Base-by-base conservation (phyloP, 2,329 filamentous ascomycete genomes). In the Cordyceps cicadae region DNA sequence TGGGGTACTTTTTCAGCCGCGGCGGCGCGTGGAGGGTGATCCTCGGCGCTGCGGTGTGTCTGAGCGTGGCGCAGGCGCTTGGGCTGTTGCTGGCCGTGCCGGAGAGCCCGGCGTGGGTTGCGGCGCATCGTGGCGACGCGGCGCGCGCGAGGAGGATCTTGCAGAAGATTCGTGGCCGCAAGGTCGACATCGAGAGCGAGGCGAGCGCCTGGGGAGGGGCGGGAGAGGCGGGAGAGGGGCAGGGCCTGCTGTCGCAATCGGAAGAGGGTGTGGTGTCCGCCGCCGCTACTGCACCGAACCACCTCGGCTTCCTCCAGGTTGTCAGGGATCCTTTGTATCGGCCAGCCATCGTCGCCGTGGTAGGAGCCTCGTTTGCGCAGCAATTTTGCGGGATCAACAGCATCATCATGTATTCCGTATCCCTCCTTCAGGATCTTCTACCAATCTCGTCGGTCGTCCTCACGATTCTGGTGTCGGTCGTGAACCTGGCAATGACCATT, bases 371-470 rank as follows among this genome's bases (percentile, higher is more conserved):
- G 92, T 81, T 92, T 62, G 88, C 90, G 0, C 94, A 97, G 72
- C 94, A 99, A 72, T 80, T 97, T 43, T 93, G 89, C 62, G 93
- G 91, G 52, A 93, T 97, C 76, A 97, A 99, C 81, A 93, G 89
- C 62, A 93, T 97, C 70, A 89, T 97, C 75, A 97, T 99, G 92
- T 99, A 99, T 74, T 96, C 92, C 2, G 94, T 97, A 6, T 92
- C 90, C 0, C 85, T 99, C 1, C 82, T 99, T 15, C 85, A 88
- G 37, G 86, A 86, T 64, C 82, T 97, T 1, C 82, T 99, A 0
- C 88, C 90, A 3, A 84, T 91, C 52, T 91, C 87, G 63, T 93
- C 92, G 0, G 88, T 88, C 0, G 76, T 95, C 1, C 81, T 99
- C 57, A 96, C 93, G 59, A 93, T 97, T 63, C 76, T 89, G 59